Evolutionary conservation across 2,329 filamentous ascomycete genomes (phyloP), one percentile per base, ranked within the genome.

Genomic region (Pochonia chlamydosporia): DNA sequence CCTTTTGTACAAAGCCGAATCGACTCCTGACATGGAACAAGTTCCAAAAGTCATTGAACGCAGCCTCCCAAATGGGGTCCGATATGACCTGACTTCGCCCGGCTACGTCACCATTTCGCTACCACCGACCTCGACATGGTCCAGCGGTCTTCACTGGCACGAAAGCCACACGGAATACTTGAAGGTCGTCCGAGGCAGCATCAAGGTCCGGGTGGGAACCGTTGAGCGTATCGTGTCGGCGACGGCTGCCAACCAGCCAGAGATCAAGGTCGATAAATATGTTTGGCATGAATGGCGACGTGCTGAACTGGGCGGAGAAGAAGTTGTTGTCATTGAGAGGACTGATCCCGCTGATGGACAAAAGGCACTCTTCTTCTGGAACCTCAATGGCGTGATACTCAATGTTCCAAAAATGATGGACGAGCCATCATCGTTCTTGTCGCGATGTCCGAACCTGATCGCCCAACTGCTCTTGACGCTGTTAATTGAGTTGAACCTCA

Each of bases 281-380:
- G 58, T 56, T 1, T 62, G 70, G 49, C 74, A 77, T 46, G 68
- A 75, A 51, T 76, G 73, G 72, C 58, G 63, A n/a, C 65, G 72
- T 5, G 69, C 66, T 1, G 58, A 61, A 2, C 36, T 49, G 1
- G 52, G 59, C 0, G 61, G 56, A 6, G 64, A 67, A 3, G 67
- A 71, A 0, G 57, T 63, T 2, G 46, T 75, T 2, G 71, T 74
- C 0, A 59, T 71, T 10, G 74, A 76, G 56, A 66, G 70, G 57
- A 76, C 73, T 1, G 66, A 70, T 14, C 74, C 73, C 0, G 57
- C 47, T 5, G 73, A 76, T 44, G 64, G 69, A 0, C 54, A 62
- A 10, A 77, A 77, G 54, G 62, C 68, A 2, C 49, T 73, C 0
- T 76, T 77, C 56, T 77, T 76, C 52, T 69, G 71, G 62, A 75